These are phyloP conservation scores for Penicillium atrosanguineum DNA, from an alignment of 495 filamentous ascomycete genomes.

Conservation along the genomic window DNA sequence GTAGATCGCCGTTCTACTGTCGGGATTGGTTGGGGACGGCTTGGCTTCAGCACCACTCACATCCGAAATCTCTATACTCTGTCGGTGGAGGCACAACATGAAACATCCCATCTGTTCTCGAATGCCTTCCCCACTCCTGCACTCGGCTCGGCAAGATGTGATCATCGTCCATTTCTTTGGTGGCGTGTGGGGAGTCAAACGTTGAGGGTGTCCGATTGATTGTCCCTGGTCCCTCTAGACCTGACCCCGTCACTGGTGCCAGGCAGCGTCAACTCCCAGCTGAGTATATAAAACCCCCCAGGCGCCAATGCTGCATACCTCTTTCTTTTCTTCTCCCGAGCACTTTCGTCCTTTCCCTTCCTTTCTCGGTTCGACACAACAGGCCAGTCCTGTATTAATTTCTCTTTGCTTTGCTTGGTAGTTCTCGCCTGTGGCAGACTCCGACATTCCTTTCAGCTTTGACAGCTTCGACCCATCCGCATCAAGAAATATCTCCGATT, in stretches of 20 bases:
- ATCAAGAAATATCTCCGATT: neutral
- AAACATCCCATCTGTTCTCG: constrained; percentile 23
- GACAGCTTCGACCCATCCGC: constrained; percentile 5
- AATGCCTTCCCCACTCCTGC: constrained; percentile 10
- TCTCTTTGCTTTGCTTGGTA: constrained; percentile 27
- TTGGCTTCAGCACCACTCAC: constrained; percentile 9
- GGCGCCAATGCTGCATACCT: constrained; percentile 11
- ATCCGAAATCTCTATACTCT: neutral
- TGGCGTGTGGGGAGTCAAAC: constrained; percentile 19
- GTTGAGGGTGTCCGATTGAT: constrained; percentile 23
- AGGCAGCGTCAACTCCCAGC: neutral
- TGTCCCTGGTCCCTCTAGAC: neutral
- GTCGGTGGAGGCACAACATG: constrained; percentile 9
- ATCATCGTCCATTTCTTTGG: neutral
- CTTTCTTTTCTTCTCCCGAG: constrained; percentile 17
- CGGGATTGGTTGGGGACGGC: constrained; percentile 12
- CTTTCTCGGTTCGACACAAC: constrained; percentile 27
- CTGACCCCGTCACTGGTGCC: neutral
- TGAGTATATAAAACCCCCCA: constrained; percentile 23
- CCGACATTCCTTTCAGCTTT: constrained; percentile 28
- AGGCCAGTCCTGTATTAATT: constrained; percentile 41
- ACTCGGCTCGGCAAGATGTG: constrained; percentile 1
- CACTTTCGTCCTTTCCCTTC: constrained; percentile 23
- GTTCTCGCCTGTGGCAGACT: constrained; percentile 37
- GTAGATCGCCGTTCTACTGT: constrained; percentile 3